These are phyloP conservation scores for Geotrichum aggregatum DNA, from an alignment of 1,139 yeast genomes.

Conservation along the genomic window DNA sequence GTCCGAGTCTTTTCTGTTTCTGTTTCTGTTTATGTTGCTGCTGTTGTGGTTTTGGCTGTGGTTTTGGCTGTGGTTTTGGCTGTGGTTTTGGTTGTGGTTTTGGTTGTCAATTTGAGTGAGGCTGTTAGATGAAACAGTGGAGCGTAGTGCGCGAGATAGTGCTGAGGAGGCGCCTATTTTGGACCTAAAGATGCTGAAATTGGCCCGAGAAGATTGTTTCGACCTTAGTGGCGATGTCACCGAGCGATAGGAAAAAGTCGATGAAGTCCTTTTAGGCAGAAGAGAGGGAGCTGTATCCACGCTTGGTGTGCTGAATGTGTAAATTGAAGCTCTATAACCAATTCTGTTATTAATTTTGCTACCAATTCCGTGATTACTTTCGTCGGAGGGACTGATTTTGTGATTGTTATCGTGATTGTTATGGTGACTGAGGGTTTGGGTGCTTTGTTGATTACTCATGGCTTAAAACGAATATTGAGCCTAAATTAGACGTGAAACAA, in stretches of 20 bases:
- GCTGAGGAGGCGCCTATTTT: neutral
- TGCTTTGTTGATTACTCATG: too few relatives aligned
- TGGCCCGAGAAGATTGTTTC: neutral
- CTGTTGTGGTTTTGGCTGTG: too few relatives aligned
- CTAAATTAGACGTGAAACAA: too few relatives aligned
- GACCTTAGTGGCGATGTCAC: neutral
- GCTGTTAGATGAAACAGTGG: neutral
- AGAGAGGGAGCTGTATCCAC: too few relatives aligned
- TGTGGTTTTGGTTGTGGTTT: too few relatives aligned
- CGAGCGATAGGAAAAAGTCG: neutral
- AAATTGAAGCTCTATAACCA: too few relatives aligned
- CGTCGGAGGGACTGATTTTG: neutral
- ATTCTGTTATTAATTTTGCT: neutral
- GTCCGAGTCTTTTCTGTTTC: neutral
- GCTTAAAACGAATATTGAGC: too few relatives aligned
- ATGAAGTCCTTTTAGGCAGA: too few relatives aligned
- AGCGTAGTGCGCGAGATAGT: constrained; percentile 4
- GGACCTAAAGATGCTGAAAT: neutral
- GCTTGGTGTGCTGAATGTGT: too few relatives aligned
- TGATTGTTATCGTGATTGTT: neutral
- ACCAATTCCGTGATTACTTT: neutral
- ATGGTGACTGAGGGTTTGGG: too few relatives aligned
- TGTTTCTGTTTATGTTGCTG: too few relatives aligned
- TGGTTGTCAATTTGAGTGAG: too few relatives aligned
- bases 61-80: neutral